These are phyloP conservation scores for Leccinum subgranulosum DNA, from an alignment of 768 basidiomycete genomes.

Conservation along the genomic window DNA sequence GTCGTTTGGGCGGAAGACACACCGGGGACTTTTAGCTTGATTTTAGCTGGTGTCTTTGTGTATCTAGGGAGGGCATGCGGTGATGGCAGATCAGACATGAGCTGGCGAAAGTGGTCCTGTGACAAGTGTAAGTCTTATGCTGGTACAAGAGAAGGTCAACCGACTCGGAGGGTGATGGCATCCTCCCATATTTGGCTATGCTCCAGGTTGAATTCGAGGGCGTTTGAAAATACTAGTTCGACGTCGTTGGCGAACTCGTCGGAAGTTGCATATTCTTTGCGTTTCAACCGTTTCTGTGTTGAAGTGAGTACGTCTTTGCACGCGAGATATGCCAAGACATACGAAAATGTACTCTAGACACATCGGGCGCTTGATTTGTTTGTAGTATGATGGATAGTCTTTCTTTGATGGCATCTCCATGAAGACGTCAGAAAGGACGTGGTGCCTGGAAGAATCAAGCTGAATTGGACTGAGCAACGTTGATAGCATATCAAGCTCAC, in stretches of 20 bases:
- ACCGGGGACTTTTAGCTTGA: conserved; percentile 66
- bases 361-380: conserved; percentile 72
- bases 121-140: conserved; percentile 8
- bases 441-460: conserved; percentile 46
- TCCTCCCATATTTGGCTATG: conserved; percentile 82
- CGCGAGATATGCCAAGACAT: conserved; percentile 28
- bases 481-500: conserved; percentile 40
- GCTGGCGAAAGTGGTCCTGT: conserved; percentile 68
- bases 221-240: conserved; percentile 88
- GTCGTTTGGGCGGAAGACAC: conserved; percentile 23
- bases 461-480: conserved; percentile 1
- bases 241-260: conserved; percentile 82
- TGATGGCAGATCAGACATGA: conserved; percentile 76
- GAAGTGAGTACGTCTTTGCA: neutral
- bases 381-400: conserved; percentile 77
- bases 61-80: conserved; percentile 66
- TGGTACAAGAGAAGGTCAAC: conserved; percentile 18
- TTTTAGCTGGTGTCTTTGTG: conserved; percentile 55
- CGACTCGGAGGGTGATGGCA: conserved; percentile 61
- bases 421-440: conserved; percentile 68
- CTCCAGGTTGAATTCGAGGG: conserved; percentile 84
- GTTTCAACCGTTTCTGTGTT: conserved; percentile 72
- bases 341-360: conserved; percentile 78
- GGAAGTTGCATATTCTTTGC: conserved; percentile 67
- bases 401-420: conserved; percentile 82